Evolutionary conservation across 208 protist genomes (phyloP), one percentile per base, ranked within the genome.

Genomic region (Trypanosoma theileri): DNA sequence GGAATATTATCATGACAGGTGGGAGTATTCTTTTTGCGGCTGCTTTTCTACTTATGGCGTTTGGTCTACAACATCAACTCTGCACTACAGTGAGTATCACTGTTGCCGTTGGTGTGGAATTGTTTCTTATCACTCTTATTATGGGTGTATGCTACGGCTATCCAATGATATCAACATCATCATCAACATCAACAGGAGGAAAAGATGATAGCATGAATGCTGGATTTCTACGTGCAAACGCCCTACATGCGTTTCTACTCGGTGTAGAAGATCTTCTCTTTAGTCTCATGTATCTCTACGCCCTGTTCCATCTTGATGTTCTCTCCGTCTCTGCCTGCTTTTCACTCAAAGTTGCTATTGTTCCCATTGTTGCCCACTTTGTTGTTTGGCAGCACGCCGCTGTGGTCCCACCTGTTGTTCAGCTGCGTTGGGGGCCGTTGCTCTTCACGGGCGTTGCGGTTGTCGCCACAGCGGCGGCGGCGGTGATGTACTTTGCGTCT

Each of bases 321-420:
- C 52, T 68, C 10, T 69, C 70, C 10, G 70, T 75, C 24, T 68
- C 62, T 1, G 70, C 70, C 8, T 68, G 53, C 22, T 75, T 69
- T 46, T 59, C 44, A 13, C 62, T 69, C 4, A 75, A 66, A 48
- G 59, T 63, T 13, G 61, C 50, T 1, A 19, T 75, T 48, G 48
- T 65, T 9, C 53, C 70, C 2, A n/a, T 69, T 22, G 19, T 64
- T 0, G 17, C 45, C 31, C 69, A 74, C 50, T 64, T 21, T 14
- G 13, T 54, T 13, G 52, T 75, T 17, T 75, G 70, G 61, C 35
- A n/a, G 21, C 41, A 57, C 16, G 62, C 24, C 6, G 26, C 21
- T 31, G 35, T 19, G 9, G 48, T 64, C 28, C 59, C 58, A 11
- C 50, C 9, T 10, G 42, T 67, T 26, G 59, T 55, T 21, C 52